Percentiles rank a stretch among this genome's conserved stretches.
Evolutionary conservation across 1,284 basidiomycete species (phyloP).

Genomic region (Dichomitus squalens): DNA sequence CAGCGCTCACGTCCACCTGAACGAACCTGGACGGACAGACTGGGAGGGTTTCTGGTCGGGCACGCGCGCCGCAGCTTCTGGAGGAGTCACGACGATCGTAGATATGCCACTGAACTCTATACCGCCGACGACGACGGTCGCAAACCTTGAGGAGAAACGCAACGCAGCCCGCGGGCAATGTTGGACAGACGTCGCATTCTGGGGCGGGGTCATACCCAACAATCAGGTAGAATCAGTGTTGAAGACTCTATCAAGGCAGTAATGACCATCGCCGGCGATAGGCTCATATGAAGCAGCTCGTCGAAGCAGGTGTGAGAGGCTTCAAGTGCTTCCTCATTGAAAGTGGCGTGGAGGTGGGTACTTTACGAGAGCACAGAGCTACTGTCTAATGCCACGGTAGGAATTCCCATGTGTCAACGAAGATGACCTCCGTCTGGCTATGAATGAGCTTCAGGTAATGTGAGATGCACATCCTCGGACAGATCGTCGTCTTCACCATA

Average conservation of each 20-base stretch:
- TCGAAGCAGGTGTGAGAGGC: constrained; percentile 82
- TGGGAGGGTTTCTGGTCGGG: constrained; percentile 96
- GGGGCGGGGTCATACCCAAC: constrained; percentile 91
- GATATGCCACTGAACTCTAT: constrained; percentile 98
- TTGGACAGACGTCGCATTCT: constrained; percentile 88
- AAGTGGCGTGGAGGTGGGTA: constrained; percentile 84
- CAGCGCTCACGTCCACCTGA: constrained; percentile 91
- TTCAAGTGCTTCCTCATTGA: constrained; percentile 97
- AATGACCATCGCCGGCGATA: constrained; percentile 32
- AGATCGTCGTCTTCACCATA: not conserved
- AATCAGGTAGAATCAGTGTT: constrained; percentile 61
- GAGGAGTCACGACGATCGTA: constrained; percentile 89
- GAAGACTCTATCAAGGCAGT: not conserved
- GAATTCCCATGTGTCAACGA: constrained; percentile 89
- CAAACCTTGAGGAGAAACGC: constrained; percentile 72
- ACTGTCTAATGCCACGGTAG: constrained; percentile 40
- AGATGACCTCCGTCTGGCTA: constrained; percentile 68
- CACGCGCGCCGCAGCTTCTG: constrained; percentile 84
- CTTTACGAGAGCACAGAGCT: not conserved
- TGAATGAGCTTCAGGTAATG: constrained; percentile 72
- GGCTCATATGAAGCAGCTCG: constrained; percentile 67
- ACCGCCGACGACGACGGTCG: constrained; percentile 87
- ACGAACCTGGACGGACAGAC: constrained; percentile 88
- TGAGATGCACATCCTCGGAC: not conserved
- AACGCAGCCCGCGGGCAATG: constrained; percentile 73